These are phyloP conservation scores for Mycena filopes DNA, from an alignment of 768 basidiomycete species.

Conservation along the genomic window DNA sequence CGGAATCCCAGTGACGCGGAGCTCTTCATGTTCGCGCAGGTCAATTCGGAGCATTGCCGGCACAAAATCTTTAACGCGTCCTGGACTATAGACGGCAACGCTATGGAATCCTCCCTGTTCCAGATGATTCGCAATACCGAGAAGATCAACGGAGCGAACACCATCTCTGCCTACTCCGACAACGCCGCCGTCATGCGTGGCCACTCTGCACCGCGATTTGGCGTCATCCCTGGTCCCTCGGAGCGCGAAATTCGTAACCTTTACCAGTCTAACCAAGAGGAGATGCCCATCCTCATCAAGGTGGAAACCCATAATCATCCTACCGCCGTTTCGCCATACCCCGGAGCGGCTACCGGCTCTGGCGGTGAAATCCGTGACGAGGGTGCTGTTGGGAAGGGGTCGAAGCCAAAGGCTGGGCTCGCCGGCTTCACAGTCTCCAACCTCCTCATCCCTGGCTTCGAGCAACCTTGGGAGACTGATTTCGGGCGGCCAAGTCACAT, in stretches of 20 bases:
- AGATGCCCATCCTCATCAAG: conserved; percentile 92
- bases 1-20: conserved; percentile 97
- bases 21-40: conserved; percentile 99
- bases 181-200: conserved; percentile 96
- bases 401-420: conserved; percentile 95
- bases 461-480: conserved; percentile 96
- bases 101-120: conserved; percentile 82
- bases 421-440: conserved; percentile 95
- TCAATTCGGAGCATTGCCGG: conserved; percentile 99
- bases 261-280: conserved; percentile 71
- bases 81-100: conserved; percentile 86
- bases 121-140: conserved; percentile 99
- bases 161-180: conserved; percentile 97
- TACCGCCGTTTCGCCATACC: conserved; percentile 97
- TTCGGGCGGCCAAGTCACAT: conserved; percentile 93
- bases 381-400: conserved; percentile 94
- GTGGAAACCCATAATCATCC: conserved; percentile 99
- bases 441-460: conserved; percentile 89
- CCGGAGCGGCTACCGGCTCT: conserved; percentile 98
- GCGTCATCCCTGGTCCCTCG: conserved; percentile 49
- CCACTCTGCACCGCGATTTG: conserved; percentile 78
- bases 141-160: conserved; percentile 74
- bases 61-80: conserved; percentile 99
- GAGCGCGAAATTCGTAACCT: conserved; percentile 40
- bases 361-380: conserved; percentile 99